Evolutionary conservation across 148 eudicot genomes (phyloP).

Genomic region (Nepenthes mirabilis): DNA sequence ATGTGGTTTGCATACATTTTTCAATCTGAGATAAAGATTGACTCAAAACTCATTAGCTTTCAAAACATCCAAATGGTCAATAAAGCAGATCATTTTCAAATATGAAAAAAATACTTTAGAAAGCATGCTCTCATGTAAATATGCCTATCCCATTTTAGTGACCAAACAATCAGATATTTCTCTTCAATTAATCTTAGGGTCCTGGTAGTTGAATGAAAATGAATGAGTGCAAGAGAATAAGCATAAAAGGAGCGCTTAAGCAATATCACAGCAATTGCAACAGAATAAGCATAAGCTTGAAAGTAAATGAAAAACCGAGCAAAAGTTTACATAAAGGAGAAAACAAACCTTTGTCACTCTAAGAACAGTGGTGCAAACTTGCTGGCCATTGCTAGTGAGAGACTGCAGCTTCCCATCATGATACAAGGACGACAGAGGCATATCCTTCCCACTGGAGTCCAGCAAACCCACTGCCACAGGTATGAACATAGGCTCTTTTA

Average conservation of each 20-base stretch:
- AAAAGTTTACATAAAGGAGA: not conserved
- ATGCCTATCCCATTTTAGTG: no score
- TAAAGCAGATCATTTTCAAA: no score
- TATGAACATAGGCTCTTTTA: slow-evolving; percentile 95
- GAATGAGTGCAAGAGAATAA: not conserved
- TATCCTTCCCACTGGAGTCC: slow-evolving; percentile 74
- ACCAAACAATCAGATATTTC: no score
- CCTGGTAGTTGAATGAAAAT: not conserved
- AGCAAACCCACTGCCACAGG: slow-evolving; percentile 80
- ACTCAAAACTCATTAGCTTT: not conserved
- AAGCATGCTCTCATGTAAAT: no score
- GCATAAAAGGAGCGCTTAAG: not conserved
- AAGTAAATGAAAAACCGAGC: not conserved
- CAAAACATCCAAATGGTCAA: not conserved
- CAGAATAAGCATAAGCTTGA: not conserved
- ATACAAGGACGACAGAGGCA: slow-evolving; percentile 63
- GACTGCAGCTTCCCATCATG: slow-evolving; percentile 68
- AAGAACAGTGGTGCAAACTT: slow-evolving; percentile 58
- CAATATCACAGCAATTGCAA: no score
- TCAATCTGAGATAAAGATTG: not conserved
- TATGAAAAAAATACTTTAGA: no score
- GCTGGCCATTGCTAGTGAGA: slow-evolving; percentile 27
- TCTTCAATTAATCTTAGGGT: no score
- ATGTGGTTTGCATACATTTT: no score
- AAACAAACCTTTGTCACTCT: slow-evolving; percentile 70